Evolutionary conservation across 495 filamentous ascomycete genomes (phyloP), one percentile per base, ranked within the genome.

Genomic region (Geoglossum glabrum): DNA sequence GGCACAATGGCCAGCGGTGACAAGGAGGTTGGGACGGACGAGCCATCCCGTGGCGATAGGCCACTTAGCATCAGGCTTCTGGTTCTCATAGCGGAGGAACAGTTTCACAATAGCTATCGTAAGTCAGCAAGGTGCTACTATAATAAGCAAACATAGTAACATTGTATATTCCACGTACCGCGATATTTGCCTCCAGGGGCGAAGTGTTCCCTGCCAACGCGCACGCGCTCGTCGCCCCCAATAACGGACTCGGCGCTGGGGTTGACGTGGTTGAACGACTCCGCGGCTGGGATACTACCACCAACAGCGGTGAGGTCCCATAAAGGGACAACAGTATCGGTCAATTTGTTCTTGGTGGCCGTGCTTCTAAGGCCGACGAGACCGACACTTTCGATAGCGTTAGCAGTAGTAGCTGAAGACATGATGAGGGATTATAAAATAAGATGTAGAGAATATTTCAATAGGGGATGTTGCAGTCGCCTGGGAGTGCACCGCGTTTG

Each of bases 321-420:
- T 9, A 57, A 23, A 19, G 56, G 56, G 36, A 57, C 56, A 25
- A 57, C 21, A 26, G 56, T 57, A 34, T 57, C 56, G 11, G 31
- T 57, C 10, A 57, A 17, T 43, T 57, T 57, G 36, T 57, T 57
- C 31, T 57, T 57, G 25, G 56, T 57, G 25, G 56, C 56, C n/a
- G 56, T 57, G 33, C 47, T 57, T 31, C 56, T 21, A 23, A 57
- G 56, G 23, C 56, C 56, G 13, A 57, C 56, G 13, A 57, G 21
- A 31, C 56, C 56, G 10, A 57, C 36, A 13, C 38, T 57, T 25
- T 57, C 56, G 47, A 6, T 9, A 47, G 31, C 31, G 31, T 34
- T 34, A 11, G 11, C 5, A 34, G 31, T 34, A 34, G 31, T 34
- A 34, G 31, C 11, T 34, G 31, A 5, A 34, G 31, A 34, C 31